Percentiles rank a stretch among this genome's conserved stretches.
phyloP scores from a whole-genome alignment of 768 basidiomycete species.

The Strobilomyces echinocephalus region DNA sequence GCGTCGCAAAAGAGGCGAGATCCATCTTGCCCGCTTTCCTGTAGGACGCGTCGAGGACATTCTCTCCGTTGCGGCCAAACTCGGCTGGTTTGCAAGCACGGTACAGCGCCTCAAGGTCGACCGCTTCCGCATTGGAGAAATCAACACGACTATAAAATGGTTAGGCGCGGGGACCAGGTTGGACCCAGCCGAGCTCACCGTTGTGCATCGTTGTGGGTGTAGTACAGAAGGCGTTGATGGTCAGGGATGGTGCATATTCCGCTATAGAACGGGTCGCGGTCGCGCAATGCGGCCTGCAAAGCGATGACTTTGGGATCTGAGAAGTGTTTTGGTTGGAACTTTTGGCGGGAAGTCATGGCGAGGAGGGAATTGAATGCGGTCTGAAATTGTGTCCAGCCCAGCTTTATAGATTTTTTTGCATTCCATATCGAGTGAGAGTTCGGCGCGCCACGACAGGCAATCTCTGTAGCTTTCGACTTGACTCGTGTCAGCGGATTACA shows the following conservation, averaged over 20 bases:
- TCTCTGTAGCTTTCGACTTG: too few species aligned
- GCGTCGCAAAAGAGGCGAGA: slow-evolving; percentile 27
- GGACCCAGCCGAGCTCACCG: neutral
- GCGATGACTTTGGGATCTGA: neutral
- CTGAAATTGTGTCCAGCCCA: too few species aligned
- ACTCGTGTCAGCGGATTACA: too few species aligned
- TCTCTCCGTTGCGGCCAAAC: slow-evolving; percentile 2
- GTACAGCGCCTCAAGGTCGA: neutral
- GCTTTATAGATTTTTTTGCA: neutral
- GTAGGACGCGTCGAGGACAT: slow-evolving; percentile 11
- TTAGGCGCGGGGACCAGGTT: neutral
- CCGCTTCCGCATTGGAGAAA: neutral
- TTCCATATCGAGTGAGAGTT: too few species aligned
- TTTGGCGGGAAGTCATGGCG: too few species aligned
- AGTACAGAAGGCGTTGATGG: slow-evolving; percentile 1
- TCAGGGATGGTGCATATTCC: neutral
- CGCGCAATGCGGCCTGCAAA: neutral
- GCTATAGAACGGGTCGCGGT: neutral
- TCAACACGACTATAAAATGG: neutral
- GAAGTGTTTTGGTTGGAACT: too few species aligned
- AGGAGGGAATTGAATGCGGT: too few species aligned
- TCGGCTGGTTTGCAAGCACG: slow-evolving; percentile 5
- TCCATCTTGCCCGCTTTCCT: slow-evolving; percentile 48
- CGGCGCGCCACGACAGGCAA: too few species aligned
- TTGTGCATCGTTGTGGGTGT: neutral